Percentiles rank a stretch among this genome's conserved stretches.
Evolutionary conservation across 805 yeast genomes (phyloP).

Genomic region (Candida chilensis): DNA sequence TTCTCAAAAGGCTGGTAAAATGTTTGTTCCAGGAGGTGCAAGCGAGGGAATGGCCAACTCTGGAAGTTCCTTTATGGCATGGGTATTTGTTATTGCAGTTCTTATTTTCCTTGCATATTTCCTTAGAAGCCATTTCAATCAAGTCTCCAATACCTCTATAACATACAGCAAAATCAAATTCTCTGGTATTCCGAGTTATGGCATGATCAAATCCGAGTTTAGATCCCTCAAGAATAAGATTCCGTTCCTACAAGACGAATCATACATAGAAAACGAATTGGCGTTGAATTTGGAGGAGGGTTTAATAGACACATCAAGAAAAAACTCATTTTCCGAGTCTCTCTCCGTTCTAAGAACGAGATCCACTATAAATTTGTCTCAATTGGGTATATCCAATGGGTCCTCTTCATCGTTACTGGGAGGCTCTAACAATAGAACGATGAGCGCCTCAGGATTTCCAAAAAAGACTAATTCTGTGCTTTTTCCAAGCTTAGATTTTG

Average conservation of each 20-base stretch:
- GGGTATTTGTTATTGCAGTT: no score
- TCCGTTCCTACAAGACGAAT: neutral
- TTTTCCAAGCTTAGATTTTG: constrained; percentile 1
- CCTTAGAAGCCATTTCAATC: no score
- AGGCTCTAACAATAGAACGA: neutral
- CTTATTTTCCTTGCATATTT: no score
- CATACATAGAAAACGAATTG: neutral
- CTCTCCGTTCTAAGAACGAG: neutral
- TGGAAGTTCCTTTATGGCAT: no score
- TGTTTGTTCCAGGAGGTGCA: constrained; percentile 21
- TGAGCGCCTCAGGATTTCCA: neutral
- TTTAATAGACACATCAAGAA: neutral
- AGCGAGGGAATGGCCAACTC: constrained; percentile 2
- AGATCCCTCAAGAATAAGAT: neutral
- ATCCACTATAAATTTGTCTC: neutral
- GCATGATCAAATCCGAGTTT: neutral
- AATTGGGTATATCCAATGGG: neutral
- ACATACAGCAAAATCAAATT: no score
- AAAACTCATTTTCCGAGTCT: neutral
- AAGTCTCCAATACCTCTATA: no score
- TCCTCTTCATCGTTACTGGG: neutral
- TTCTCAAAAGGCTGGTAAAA: constrained; percentile 10
- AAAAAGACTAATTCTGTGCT: neutral
- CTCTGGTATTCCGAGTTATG: no score
- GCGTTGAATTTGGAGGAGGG: neutral